A percentile compares a stretch with the other conserved stretches of the same genome.
Evolutionary conservation across 1,139 yeast species (phyloP).

Genomic region (Arxiozyma heterogenica): DNA sequence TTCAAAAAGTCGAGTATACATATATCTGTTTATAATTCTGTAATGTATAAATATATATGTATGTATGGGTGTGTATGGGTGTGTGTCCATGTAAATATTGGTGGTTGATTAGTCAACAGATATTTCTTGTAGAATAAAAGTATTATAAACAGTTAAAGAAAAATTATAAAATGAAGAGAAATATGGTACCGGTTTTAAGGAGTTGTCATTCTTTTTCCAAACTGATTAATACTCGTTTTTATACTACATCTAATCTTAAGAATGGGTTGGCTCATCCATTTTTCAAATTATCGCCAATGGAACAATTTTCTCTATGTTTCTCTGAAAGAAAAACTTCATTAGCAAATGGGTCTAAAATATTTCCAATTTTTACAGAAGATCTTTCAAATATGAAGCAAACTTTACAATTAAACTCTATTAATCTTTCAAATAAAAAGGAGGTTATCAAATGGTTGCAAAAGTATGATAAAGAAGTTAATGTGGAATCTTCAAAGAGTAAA

Average conservation of each 20-base stretch:
- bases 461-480: conserved; percentile 2
- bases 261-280: conserved; percentile 10
- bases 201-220: not conserved
- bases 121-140: too few species aligned
- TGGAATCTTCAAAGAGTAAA: not conserved
- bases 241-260: not conserved
- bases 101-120: too few species aligned
- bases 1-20: too few species aligned
- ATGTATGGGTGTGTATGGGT: too few species aligned
- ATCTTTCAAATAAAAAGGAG: not conserved
- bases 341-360: conserved; percentile 12
- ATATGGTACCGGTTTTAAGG: not conserved
- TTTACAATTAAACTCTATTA: not conserved
- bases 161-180: not conserved
- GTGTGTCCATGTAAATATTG: too few species aligned
- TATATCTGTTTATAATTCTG: too few species aligned
- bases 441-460: conserved; percentile 7
- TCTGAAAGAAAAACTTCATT: conserved; percentile 14
- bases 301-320: conserved; percentile 17
- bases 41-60: too few species aligned
- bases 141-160: too few species aligned
- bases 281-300: conserved; percentile 17
- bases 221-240: not conserved
- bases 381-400: not conserved
- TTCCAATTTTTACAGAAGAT: conserved; percentile 8